Evolutionary conservation across 257 asterid species (phyloP), one percentile per base, ranked within the genome.

Genomic region (Solanum dulcamara): DNA sequence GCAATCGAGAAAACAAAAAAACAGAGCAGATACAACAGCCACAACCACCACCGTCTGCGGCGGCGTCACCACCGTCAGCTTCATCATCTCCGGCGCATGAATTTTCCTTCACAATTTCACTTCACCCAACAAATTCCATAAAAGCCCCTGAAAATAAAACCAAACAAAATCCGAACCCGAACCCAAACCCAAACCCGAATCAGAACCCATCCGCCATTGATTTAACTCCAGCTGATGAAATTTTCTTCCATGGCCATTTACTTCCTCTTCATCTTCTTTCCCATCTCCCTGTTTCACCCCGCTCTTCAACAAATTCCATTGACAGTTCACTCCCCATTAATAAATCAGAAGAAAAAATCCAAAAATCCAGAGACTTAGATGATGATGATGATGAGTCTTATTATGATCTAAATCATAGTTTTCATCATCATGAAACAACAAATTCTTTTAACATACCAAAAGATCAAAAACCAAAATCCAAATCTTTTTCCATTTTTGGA

Each of bases 211-310:
- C 82, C 60, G 92, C 94, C 80, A 85, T 96, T 5, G 99, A 96
- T 80, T 89, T 94, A 84, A 91, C 99, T 60, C 99, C 99, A n/a
- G 99, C 99, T 1, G 99, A 94, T 55, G 98, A 96, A 0, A 96
- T 96, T 77, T 96, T 96, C 92, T 96, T 92, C 87, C 97, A 91
- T 82, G 99, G 99, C 84, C 99, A 95, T 91, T 81, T 96, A 20
- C 97, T 96, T 10, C 99, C 99, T 82, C 97, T 96, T 88, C 99
- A 94, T 85, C 93, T 91, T 90, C 90, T 93, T 80, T 89, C 98
- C 83, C 93, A 91, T 83, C 95, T 88, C 15, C 97, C 93, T 2
- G 87, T 88, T 85, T 93, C 97, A 0, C 97, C 98, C 20, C 96
- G 96, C 86, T 84, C 94, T 82, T 93, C 98, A 87, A 91, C 93